These are phyloP conservation scores for Alternaria sp. DNA, from an alignment of 2,329 filamentous ascomycete species.

Conservation along the genomic window DNA sequence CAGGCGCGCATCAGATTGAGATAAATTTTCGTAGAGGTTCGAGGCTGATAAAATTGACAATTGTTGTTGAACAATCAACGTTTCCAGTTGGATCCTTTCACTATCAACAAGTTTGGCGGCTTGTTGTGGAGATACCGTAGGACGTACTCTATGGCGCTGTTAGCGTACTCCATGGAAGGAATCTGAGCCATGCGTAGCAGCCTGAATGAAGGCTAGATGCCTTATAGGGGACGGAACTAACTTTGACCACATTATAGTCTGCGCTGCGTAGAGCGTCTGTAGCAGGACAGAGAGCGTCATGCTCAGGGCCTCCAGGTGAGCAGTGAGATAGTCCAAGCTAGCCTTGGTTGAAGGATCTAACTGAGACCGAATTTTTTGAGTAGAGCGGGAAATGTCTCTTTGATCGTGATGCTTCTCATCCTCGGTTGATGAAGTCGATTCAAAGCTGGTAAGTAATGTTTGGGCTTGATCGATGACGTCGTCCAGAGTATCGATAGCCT, in stretches of 20 bases:
- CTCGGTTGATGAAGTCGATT: slow-evolving; percentile 27
- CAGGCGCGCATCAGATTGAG: slow-evolving; percentile 24
- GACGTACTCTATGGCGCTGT: slow-evolving; percentile 32
- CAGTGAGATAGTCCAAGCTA: slow-evolving; percentile 43
- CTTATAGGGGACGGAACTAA: slow-evolving; percentile 24
- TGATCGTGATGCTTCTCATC: slow-evolving; percentile 11
- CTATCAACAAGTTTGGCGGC: slow-evolving; percentile 44
- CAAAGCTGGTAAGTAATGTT: slow-evolving; percentile 38
- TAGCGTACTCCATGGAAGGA: not conserved
- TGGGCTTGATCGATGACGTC: slow-evolving; percentile 46
- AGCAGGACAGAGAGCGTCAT: slow-evolving; percentile 50
- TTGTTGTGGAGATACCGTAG: slow-evolving; percentile 44
- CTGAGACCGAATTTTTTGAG: slow-evolving; percentile 7
- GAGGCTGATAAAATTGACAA: slow-evolving; percentile 42
- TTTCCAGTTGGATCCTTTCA: slow-evolving; percentile 49
- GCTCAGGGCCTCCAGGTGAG: slow-evolving; percentile 47
- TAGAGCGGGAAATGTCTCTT: slow-evolving; percentile 10
- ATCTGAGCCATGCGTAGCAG: not conserved
- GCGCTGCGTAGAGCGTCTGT: slow-evolving; percentile 50
- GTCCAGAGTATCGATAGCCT: slow-evolving; percentile 46
- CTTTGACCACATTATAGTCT: slow-evolving; percentile 51
- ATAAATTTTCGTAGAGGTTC: slow-evolving; percentile 26
- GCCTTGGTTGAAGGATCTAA: slow-evolving; percentile 21
- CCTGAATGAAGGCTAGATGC: not conserved
- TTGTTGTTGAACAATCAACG: slow-evolving; percentile 52